These are phyloP conservation scores for Pyricularia pennisetigena DNA, from an alignment of 2,329 filamentous ascomycete genomes.

Conservation along the genomic window DNA sequence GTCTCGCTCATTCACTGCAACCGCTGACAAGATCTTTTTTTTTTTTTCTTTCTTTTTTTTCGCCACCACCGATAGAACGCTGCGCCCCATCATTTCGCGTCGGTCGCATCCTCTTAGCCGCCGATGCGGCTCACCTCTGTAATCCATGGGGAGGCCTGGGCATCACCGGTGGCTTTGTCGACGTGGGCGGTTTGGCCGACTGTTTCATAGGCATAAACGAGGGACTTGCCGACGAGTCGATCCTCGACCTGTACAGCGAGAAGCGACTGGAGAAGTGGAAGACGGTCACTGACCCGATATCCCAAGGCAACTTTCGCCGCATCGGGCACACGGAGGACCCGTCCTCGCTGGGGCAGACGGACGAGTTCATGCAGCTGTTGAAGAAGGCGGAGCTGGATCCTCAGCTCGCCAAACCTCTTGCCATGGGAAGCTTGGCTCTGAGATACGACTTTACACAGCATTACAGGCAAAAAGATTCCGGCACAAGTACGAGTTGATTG, in stretches of 20 bases:
- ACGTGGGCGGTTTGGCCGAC: slow-evolving; percentile 51
- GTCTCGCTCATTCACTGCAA: too few relatives aligned
- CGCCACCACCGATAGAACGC: slow-evolving; percentile 33
- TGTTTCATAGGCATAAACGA: slow-evolving; percentile 40
- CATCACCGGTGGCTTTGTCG: slow-evolving; percentile 54
- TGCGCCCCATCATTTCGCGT: slow-evolving; percentile 47
- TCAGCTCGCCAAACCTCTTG: slow-evolving; percentile 20
- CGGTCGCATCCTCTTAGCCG: slow-evolving; percentile 45
- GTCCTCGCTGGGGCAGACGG: slow-evolving; percentile 24
- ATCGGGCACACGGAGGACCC: slow-evolving; percentile 29
- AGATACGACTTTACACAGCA: slow-evolving; percentile 35
- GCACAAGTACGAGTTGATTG: neutral
- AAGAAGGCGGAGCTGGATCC: slow-evolving; percentile 24
- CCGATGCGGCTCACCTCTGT: slow-evolving; percentile 50
- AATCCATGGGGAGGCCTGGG: slow-evolving; percentile 50
- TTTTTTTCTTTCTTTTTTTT: too few relatives aligned
- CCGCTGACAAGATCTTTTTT: neutral
- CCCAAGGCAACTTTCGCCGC: slow-evolving; percentile 31
- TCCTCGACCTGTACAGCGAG: slow-evolving; percentile 34
- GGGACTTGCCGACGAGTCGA: slow-evolving; percentile 29
- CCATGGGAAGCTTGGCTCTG: slow-evolving; percentile 24
- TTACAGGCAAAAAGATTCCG: slow-evolving; percentile 15
- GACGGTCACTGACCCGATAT: slow-evolving; percentile 31
- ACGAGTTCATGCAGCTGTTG: slow-evolving; percentile 28
- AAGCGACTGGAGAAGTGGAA: slow-evolving; percentile 34